Percentiles rank a stretch among this genome's conserved stretches.
Evolutionary conservation across 352 stramenopile species (phyloP).

Genomic region (Phytophthora pistaciae): DNA sequence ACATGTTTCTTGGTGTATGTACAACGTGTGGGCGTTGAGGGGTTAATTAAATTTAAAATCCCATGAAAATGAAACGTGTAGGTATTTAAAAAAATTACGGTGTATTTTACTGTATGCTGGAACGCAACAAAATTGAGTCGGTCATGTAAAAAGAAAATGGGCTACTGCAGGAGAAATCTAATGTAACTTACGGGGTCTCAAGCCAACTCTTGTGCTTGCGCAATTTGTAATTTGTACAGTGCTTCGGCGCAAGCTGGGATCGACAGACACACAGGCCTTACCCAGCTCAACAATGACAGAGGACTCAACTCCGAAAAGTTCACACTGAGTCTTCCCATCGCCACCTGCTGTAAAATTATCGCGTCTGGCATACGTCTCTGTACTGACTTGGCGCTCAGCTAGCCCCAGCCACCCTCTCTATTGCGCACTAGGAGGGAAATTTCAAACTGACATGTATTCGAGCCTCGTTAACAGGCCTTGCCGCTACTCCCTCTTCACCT

Average conservation of each 20-base stretch:
- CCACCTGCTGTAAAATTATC: background rate
- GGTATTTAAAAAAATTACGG: too few relatives aligned
- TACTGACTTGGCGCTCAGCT: background rate
- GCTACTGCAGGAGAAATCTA: too few relatives aligned
- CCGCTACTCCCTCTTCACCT: too few relatives aligned
- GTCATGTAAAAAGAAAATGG: too few relatives aligned
- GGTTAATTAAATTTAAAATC: too few relatives aligned
- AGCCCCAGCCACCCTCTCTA: background rate
- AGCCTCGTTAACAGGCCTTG: background rate
- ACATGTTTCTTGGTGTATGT: too few relatives aligned
- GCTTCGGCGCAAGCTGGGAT: background rate
- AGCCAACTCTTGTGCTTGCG: background rate
- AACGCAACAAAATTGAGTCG: too few relatives aligned
- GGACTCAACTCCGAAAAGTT: background rate
- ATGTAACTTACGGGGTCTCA: too few relatives aligned
- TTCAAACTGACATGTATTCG: background rate
- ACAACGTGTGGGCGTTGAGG: too few relatives aligned
- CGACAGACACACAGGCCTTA: background rate
- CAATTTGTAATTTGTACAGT: background rate
- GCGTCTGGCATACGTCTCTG: background rate
- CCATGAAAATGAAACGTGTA: too few relatives aligned
- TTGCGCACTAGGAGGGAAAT: background rate
- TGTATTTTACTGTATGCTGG: too few relatives aligned
- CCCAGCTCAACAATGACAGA: background rate
- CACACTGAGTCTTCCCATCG: background rate